Conservation (phyloP, 768 basidiomycete species). For the Chalciporus piperatus region DNA sequence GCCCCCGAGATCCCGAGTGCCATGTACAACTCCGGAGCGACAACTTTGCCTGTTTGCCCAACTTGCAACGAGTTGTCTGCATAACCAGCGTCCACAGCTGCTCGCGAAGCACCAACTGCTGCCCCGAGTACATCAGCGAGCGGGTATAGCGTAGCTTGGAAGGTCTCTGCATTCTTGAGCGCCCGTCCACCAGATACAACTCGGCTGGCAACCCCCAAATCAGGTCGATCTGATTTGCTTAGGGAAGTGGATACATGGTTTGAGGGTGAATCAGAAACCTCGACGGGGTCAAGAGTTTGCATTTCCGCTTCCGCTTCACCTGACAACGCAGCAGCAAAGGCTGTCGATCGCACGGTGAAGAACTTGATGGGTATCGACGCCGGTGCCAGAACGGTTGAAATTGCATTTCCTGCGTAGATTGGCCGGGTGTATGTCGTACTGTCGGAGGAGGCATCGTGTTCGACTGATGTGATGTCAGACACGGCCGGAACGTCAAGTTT, state of each 20-base stretch:
- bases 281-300: conserved; percentile 60
- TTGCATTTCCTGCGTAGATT: conserved; percentile 98
- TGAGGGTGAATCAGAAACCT: conserved; percentile 49
- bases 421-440: conserved; percentile 87
- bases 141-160: conserved; percentile 80
- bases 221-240: conserved; percentile 89
- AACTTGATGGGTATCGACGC: conserved; percentile 83
- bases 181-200: conserved; percentile 96
- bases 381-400: conserved; percentile 82
- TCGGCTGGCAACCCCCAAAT: conserved; percentile 80
- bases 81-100: conserved; percentile 97
- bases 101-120: conserved; percentile 96
- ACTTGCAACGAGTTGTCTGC: conserved; percentile 98
- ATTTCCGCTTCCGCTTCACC: conserved; percentile 55
- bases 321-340: conserved; percentile 67
- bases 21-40: conserved; percentile 94
- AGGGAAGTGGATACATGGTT: conserved; percentile 72
- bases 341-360: conserved; percentile 91
- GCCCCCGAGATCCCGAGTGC: conserved; percentile 97
- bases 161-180: conserved; percentile 92
- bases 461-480: conserved; percentile 84
- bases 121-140: conserved; percentile 92
- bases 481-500: conserved; percentile 86
- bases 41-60: conserved; percentile 99
- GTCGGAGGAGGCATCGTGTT: conserved; percentile 66